Percentiles rank a stretch among this genome's conserved stretches.
Evolutionary conservation across 2,329 filamentous ascomycete genomes (phyloP).

Genomic region (Microsporum canis): DNA sequence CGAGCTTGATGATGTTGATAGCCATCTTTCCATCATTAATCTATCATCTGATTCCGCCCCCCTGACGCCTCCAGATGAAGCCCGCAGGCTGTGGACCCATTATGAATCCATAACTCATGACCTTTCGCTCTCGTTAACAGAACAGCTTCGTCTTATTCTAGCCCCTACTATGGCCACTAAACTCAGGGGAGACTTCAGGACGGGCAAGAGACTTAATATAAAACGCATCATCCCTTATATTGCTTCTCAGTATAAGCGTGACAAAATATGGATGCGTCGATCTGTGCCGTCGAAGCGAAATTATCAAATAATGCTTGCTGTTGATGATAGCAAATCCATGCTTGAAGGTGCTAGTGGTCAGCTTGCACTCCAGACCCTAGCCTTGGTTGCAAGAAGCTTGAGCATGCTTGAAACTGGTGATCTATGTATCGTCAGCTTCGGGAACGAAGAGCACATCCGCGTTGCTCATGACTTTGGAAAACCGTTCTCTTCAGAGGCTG

Average conservation of each 20-base stretch:
- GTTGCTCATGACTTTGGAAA: conserved; percentile 76
- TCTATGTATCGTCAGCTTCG: conserved; percentile 84
- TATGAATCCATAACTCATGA: conserved; percentile 77
- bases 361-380: conserved; percentile 85
- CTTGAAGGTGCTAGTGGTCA: conserved; percentile 63
- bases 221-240: conserved; percentile 99
- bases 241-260: conserved; percentile 91
- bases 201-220: conserved; percentile 95
- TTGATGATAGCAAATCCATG: conserved; percentile 95
- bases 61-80: conserved; percentile 41
- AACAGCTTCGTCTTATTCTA: conserved; percentile 90
- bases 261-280: conserved; percentile 99
- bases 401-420: conserved; percentile 91
- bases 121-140: conserved; percentile 78
- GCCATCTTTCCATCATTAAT: conserved; percentile 59
- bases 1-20: conserved; percentile 39
- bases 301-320: conserved; percentile 94
- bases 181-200: conserved; percentile 90
- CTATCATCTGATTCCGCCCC: conserved; percentile 43
- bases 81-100: conserved; percentile 68
- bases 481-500: conserved; percentile 69
- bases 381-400: conserved; percentile 76
- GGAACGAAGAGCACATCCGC: conserved; percentile 57
- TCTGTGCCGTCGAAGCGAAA: conserved; percentile 82
- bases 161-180: conserved; percentile 91